Conservation (phyloP, 768 basidiomycete genomes). For the Leucocoprinus sp. region DNA sequence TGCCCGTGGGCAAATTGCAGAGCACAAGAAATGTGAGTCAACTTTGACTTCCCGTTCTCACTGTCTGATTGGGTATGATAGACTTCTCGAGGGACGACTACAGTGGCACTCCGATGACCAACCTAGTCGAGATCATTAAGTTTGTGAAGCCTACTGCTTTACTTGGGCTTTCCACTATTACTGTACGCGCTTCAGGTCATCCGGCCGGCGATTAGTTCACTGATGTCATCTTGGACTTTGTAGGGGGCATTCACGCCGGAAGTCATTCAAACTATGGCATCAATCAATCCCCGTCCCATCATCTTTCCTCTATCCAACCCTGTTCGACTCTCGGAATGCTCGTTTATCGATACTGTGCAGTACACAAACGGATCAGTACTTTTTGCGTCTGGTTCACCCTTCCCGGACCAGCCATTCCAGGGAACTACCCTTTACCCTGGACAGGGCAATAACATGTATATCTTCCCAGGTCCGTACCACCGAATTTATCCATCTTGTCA, state of each 20-base stretch:
- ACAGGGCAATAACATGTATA: slow-evolving; percentile 95
- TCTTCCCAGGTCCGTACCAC: slow-evolving; percentile 50
- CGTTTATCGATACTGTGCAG: slow-evolving; percentile 65
- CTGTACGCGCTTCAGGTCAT: slow-evolving; percentile 26
- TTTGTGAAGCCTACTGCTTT: slow-evolving; percentile 85
- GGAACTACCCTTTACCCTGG: slow-evolving; percentile 62
- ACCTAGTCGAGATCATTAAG: slow-evolving; percentile 70
- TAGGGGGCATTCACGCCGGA: slow-evolving; percentile 68
- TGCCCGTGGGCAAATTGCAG: slow-evolving; percentile 63
- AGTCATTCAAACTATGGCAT: slow-evolving; percentile 70
- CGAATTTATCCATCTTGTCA: neutral
- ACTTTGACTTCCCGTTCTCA: neutral
- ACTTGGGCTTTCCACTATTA: slow-evolving; percentile 82
- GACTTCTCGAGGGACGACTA: slow-evolving; percentile 83
- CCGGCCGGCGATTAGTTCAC: neutral
- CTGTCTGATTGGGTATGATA: slow-evolving; percentile 19
- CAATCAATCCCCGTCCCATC: slow-evolving; percentile 75
- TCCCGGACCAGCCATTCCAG: slow-evolving; percentile 51
- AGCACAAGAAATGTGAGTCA: slow-evolving; percentile 72
- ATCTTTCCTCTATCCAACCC: slow-evolving; percentile 94
- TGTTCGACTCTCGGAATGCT: slow-evolving; percentile 71
- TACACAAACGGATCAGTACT: slow-evolving; percentile 69
- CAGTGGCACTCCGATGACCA: slow-evolving; percentile 61
- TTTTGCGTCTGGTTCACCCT: slow-evolving; percentile 87
- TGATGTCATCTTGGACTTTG: neutral